phyloP scores from a whole-genome alignment of 495 filamentous ascomycete species.

The Penicillium bialowiezense region DNA sequence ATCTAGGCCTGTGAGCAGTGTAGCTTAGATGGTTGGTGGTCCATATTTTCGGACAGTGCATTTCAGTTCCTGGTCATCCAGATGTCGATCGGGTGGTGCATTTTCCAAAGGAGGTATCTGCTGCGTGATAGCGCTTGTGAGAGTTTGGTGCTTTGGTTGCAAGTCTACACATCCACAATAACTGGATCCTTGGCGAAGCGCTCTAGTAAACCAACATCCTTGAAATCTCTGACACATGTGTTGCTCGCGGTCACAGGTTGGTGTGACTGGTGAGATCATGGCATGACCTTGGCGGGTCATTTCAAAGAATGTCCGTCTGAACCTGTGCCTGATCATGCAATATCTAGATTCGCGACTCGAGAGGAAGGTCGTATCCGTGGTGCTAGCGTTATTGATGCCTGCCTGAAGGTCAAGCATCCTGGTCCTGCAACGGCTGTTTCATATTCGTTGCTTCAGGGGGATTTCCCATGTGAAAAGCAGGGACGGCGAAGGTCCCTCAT shows the following conservation, averaged over 20 bases:
- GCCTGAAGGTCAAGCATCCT: slow-evolving; percentile 5
- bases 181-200: neutral
- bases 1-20: neutral
- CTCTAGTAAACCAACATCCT: neutral
- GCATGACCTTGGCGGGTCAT: neutral
- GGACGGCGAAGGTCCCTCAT: slow-evolving; percentile 19
- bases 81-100: neutral
- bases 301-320: too few relatives aligned
- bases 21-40: too few relatives aligned
- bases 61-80: too few relatives aligned
- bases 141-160: neutral
- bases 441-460: neutral
- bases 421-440: neutral
- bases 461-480: neutral
- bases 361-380: neutral
- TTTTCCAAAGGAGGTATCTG: neutral
- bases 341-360: neutral
- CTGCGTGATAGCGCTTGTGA: neutral
- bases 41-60: too few relatives aligned
- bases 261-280: neutral
- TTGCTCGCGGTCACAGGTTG: too few relatives aligned
- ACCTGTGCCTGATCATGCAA: neutral
- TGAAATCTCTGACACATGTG: too few relatives aligned
- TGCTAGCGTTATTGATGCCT: slow-evolving; percentile 1
- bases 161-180: neutral